A percentile compares a stretch with the other conserved stretches of the same genome.
phyloP scores from a whole-genome alignment of 148 eudicot genomes.

The Persicaria tinctoria region DNA sequence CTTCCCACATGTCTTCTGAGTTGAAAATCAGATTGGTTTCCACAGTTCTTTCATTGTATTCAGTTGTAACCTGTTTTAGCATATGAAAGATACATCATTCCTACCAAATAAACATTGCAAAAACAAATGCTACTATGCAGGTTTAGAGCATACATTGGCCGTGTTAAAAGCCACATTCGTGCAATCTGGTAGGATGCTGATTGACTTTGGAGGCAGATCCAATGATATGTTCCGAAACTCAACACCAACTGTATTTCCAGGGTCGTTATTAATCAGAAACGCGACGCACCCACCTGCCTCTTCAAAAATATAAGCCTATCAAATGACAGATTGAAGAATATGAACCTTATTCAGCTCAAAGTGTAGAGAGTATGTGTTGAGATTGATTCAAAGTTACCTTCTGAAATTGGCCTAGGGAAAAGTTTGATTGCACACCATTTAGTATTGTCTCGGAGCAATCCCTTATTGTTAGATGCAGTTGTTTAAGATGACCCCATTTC shows the following conservation, averaged over 20 bases:
- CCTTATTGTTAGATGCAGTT: slow-evolving; percentile 39
- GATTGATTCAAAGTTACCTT: slow-evolving; percentile 16
- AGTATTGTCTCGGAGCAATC: slow-evolving; percentile 34
- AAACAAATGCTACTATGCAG: not conserved
- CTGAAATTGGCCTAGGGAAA: slow-evolving; percentile 36
- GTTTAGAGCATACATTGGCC: slow-evolving; percentile 20
- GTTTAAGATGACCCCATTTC: slow-evolving; percentile 59
- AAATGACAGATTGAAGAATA: not conserved
- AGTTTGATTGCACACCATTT: slow-evolving; percentile 23
- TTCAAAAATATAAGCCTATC: slow-evolving; percentile 39
- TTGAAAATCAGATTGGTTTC: slow-evolving; percentile 16
- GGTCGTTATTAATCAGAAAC: slow-evolving; percentile 38
- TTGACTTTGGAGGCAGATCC: slow-evolving; percentile 39
- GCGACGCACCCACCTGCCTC: slow-evolving; percentile 33
- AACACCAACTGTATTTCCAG: slow-evolving; percentile 17
- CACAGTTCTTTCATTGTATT: slow-evolving; percentile 25
- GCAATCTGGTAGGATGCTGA: slow-evolving; percentile 46
- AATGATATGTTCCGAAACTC: slow-evolving; percentile 35
- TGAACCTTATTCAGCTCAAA: not conserved
- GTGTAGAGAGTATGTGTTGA: not conserved
- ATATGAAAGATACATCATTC: not conserved
- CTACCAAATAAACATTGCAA: not conserved
- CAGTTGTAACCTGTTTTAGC: slow-evolving; percentile 23
- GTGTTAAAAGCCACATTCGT: slow-evolving; percentile 31
- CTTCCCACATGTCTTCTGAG: slow-evolving; percentile 30